Evolutionary conservation across 805 yeast species (phyloP).

Genomic region (Clavispora asparagi): DNA sequence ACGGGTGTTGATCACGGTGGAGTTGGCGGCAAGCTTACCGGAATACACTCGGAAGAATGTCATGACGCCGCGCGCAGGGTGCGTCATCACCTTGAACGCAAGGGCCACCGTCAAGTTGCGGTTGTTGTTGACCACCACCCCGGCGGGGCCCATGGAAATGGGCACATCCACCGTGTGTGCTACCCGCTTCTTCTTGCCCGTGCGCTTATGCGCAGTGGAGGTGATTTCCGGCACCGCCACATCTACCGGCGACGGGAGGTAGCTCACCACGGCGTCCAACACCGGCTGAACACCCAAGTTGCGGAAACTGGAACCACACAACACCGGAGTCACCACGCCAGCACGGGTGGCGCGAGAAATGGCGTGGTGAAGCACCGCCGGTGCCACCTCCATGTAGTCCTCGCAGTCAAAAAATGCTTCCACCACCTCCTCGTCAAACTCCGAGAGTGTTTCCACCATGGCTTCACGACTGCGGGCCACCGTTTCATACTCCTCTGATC

Average conservation of each 20-base stretch:
- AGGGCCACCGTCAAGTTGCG: constrained; percentile 67
- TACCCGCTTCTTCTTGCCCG: constrained; percentile 14
- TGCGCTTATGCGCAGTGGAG: constrained; percentile 13
- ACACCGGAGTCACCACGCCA: constrained; percentile 63
- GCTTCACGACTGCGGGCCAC: constrained; percentile 61
- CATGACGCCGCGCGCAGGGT: constrained; percentile 77
- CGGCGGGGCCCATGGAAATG: constrained; percentile 32
- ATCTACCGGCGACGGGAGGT: constrained; percentile 79
- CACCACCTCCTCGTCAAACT: constrained; percentile 70
- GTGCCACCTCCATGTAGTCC: constrained; percentile 63
- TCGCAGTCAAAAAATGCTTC: constrained; percentile 74
- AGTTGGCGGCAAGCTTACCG: constrained; percentile 63
- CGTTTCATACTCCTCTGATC: constrained; percentile 41
- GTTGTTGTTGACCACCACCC: constrained; percentile 50
- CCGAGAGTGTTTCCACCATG: constrained; percentile 78
- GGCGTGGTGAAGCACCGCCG: constrained; percentile 49
- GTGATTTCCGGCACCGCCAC: constrained; percentile 51
- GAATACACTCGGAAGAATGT: constrained; percentile 85
- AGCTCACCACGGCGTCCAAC: constrained; percentile 62
- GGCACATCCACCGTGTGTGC: constrained; percentile 19
- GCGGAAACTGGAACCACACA: constrained; percentile 89
- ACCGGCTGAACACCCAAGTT: constrained; percentile 95
- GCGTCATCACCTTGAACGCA: constrained; percentile 89
- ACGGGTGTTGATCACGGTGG: constrained; percentile 61
- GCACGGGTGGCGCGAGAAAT: constrained; percentile 59